Conservation (phyloP, 2,329 filamentous ascomycete species). For the Tolypocladium paradoxum region DNA sequence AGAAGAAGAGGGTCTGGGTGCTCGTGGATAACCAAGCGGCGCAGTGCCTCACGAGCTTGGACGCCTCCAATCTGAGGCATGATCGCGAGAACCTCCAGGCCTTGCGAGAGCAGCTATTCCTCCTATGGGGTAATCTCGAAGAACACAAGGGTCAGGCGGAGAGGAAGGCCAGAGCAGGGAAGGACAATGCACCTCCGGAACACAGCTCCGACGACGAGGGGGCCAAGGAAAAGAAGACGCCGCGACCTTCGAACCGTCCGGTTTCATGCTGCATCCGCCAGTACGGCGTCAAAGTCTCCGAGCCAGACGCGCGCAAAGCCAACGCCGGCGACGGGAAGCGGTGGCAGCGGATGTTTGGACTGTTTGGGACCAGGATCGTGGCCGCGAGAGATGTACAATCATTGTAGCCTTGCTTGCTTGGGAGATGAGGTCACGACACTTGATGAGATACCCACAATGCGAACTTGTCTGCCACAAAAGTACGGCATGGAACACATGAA, state of each 20-base stretch:
- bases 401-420: background rate
- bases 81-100: slow-evolving; percentile 34
- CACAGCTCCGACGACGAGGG: slow-evolving; percentile 47
- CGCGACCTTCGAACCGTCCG: slow-evolving; percentile 38
- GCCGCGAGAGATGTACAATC: background rate
- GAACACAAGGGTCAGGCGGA: slow-evolving; percentile 45
- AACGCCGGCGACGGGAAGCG: slow-evolving; percentile 33
- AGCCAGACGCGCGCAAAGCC: slow-evolving; percentile 28
- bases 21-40: slow-evolving; percentile 50
- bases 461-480: background rate
- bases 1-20: slow-evolving; percentile 49
- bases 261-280: slow-evolving; percentile 63
- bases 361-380: slow-evolving; percentile 54
- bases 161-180: slow-evolving; percentile 11
- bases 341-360: slow-evolving; percentile 53
- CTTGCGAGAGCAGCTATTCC: slow-evolving; percentile 61
- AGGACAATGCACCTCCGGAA: slow-evolving; percentile 20
- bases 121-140: slow-evolving; percentile 78
- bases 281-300: slow-evolving; percentile 47
- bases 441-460: background rate
- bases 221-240: slow-evolving; percentile 29
- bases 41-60: slow-evolving; percentile 35
- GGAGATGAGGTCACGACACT: background rate
- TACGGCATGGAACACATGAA: background rate
- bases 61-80: slow-evolving; percentile 44